phyloP scores from a whole-genome alignment of 2,329 filamentous ascomycete genomes.

The Curvularia verruculosa region DNA sequence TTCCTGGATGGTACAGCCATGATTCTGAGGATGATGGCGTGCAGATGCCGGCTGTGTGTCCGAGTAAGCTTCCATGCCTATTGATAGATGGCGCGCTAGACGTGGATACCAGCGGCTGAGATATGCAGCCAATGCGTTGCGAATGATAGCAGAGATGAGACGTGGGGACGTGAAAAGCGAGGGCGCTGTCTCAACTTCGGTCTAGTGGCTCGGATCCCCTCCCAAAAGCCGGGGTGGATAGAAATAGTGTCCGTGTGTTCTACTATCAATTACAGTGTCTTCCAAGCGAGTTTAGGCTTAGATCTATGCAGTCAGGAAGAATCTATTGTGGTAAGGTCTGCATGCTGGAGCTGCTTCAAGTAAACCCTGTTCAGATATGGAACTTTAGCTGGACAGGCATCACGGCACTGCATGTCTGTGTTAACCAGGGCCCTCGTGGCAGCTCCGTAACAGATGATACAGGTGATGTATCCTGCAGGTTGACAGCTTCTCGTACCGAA shows the following conservation, averaged over 20 bases:
- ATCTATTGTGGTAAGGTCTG: slow-evolving; percentile 29
- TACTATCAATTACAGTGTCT: slow-evolving; percentile 46
- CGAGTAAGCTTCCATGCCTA: slow-evolving; percentile 48
- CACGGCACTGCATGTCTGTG: background rate
- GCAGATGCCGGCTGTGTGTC: slow-evolving; percentile 42
- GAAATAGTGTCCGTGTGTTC: slow-evolving; percentile 37
- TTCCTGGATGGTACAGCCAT: slow-evolving; percentile 44
- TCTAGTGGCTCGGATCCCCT: slow-evolving; percentile 47
- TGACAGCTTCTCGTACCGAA: slow-evolving; percentile 8
- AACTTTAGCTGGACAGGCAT: slow-evolving; percentile 8
- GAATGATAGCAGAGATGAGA: slow-evolving; percentile 50
- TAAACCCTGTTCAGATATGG: slow-evolving; percentile 13
- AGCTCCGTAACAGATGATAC: slow-evolving; percentile 3
- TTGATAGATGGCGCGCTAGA: slow-evolving; percentile 48
- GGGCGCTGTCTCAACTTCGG: slow-evolving; percentile 48
- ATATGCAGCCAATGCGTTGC: slow-evolving; percentile 44
- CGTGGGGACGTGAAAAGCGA: slow-evolving; percentile 40
- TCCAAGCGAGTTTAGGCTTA: slow-evolving; percentile 30
- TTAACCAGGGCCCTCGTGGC: slow-evolving; percentile 15
- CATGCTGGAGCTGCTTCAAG: slow-evolving; percentile 20
- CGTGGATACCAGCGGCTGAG: slow-evolving; percentile 41
- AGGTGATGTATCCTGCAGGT: slow-evolving; percentile 5
- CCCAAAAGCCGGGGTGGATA: slow-evolving; percentile 44
- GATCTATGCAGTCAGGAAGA: slow-evolving; percentile 29
- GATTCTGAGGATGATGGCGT: slow-evolving; percentile 45